Evolutionary conservation across 257 asterid species (phyloP).

Genomic region (Fraxinus quadrangulata): DNA sequence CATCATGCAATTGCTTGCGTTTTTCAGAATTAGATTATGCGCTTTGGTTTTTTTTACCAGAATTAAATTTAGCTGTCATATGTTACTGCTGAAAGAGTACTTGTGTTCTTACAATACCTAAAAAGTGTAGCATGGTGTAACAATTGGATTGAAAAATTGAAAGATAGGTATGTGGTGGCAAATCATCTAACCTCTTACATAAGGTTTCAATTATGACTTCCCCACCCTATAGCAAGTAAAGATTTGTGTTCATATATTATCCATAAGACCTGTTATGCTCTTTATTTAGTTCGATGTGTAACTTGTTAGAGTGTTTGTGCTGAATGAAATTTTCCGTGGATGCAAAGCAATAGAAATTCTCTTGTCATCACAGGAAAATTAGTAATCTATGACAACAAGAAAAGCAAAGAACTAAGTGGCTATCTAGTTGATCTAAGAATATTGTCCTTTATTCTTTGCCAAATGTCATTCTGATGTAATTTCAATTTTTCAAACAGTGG

Average conservation of each 20-base stretch:
- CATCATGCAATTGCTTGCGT: too few relatives aligned
- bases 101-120: background rate
- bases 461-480: constrained; percentile 20
- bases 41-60: too few relatives aligned
- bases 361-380: background rate
- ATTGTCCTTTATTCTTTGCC: constrained; percentile 13
- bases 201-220: background rate
- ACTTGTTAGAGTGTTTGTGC: background rate
- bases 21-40: too few relatives aligned
- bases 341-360: background rate
- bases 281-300: background rate
- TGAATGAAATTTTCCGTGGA: background rate
- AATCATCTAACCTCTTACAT: too few relatives aligned
- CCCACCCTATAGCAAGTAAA: background rate
- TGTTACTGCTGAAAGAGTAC: background rate
- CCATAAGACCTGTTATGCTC: background rate
- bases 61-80: too few relatives aligned
- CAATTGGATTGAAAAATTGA: background rate
- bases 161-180: background rate
- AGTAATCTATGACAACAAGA: background rate
- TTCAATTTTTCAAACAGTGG: constrained; percentile 48
- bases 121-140: background rate
- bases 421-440: constrained; percentile 12
- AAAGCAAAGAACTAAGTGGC: constrained; percentile 17
- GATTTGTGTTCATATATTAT: background rate